phyloP scores from a whole-genome alignment of 2,329 filamentous ascomycete genomes.

The Bipolaris zeicola region DNA sequence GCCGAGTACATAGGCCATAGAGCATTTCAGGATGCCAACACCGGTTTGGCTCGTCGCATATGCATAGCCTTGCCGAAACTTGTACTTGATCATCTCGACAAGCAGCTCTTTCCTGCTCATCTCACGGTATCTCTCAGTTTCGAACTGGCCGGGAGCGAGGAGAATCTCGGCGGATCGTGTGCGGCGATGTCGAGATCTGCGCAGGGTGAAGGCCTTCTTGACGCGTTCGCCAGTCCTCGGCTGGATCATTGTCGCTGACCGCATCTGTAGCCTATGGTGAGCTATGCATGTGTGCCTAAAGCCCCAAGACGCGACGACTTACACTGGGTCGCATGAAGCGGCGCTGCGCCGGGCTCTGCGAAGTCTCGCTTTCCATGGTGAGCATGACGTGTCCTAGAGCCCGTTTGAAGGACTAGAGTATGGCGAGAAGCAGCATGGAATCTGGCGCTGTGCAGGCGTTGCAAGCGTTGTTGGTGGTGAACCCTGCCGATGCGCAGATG shows the following conservation, averaged over 20 bases:
- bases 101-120: conserved; percentile 42
- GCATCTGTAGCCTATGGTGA: conserved; percentile 59
- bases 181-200: conserved; percentile 52
- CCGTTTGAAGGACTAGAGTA: conserved; percentile 16
- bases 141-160: conserved; percentile 36
- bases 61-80: conserved; percentile 51
- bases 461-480: conserved; percentile 8
- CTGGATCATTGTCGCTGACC: conserved; percentile 85
- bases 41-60: conserved; percentile 76
- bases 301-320: conserved; percentile 26
- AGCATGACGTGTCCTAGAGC: background rate
- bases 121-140: conserved; percentile 37
- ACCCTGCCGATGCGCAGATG: conserved; percentile 20
- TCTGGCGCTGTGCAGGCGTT: conserved; percentile 7
- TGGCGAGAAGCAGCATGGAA: conserved; percentile 4
- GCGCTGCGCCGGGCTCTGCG: conserved; percentile 41
- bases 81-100: conserved; percentile 44
- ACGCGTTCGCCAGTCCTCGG: conserved; percentile 85
- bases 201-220: conserved; percentile 78
- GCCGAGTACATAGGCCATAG: conserved; percentile 83
- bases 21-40: conserved; percentile 85
- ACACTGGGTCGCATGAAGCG: conserved; percentile 47
- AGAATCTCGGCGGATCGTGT: conserved; percentile 53
- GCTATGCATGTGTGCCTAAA: conserved; percentile 5
- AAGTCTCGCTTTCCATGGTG: conserved; percentile 37